Conservation (phyloP, 345 rosid species). For the Mercurialis annua region DNA sequence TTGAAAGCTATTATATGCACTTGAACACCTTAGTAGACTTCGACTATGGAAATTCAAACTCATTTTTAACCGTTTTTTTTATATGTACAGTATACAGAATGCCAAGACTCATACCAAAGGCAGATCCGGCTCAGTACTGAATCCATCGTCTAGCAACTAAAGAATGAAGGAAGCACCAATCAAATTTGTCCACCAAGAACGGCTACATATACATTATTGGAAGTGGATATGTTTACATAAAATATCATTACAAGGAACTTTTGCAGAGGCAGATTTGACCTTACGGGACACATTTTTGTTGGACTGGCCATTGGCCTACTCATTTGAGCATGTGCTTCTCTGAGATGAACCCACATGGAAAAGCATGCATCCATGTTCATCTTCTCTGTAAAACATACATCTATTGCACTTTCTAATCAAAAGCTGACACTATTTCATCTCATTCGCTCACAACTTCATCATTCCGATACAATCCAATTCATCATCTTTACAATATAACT, state of each 20-base stretch:
- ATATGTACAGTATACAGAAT: too few relatives aligned
- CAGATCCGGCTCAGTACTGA: too few relatives aligned
- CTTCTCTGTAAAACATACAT: conserved; percentile 18
- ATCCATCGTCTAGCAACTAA: too few relatives aligned
- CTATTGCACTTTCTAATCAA: neutral
- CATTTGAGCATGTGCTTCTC: conserved; percentile 35
- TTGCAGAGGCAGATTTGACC: conserved; percentile 20
- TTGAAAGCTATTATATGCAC: too few relatives aligned
- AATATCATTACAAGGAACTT: neutral
- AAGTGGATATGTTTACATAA: neutral
- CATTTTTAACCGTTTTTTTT: too few relatives aligned
- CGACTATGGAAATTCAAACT: too few relatives aligned
- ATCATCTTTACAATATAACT: neutral
- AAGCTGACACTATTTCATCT: conserved; percentile 7
- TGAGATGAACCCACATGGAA: conserved; percentile 35
- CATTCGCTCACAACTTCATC: neutral
- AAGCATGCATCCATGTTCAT: conserved; percentile 26
- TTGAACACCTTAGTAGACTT: too few relatives aligned
- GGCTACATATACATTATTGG: neutral
- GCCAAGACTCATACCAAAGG: too few relatives aligned
- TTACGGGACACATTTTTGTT: neutral
- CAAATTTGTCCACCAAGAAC: neutral
- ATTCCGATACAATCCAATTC: neutral
- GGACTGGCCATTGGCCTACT: conserved; percentile 5
- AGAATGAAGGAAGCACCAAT: neutral